Conservation (phyloP, 495 filamentous ascomycete genomes). For the Penicillium maclennaniae region DNA sequence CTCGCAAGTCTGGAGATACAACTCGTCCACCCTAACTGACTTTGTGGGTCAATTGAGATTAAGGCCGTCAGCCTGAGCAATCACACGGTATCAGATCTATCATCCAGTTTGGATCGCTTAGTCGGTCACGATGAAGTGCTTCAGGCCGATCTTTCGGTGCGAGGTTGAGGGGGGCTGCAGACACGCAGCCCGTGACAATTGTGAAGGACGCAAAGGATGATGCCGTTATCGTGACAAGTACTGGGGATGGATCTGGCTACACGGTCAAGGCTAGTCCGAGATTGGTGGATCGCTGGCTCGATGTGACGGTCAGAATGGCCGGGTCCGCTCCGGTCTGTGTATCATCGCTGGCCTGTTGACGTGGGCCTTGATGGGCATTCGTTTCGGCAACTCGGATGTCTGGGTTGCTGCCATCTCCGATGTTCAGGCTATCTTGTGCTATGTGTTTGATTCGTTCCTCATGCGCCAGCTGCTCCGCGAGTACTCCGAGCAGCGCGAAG, state of each 20-base stretch:
- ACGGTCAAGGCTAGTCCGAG: conserved; percentile 13
- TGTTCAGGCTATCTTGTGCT: conserved; percentile 34
- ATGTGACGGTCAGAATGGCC: conserved; percentile 21
- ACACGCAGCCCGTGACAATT: conserved; percentile 15
- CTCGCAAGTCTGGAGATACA: background rate
- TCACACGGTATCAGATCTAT: too few relatives aligned
- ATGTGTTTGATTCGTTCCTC: conserved; percentile 37
- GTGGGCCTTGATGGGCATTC: conserved; percentile 30
- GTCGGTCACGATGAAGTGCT: conserved; percentile 5
- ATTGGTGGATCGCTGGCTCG: conserved; percentile 32
- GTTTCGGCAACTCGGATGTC: conserved; percentile 24
- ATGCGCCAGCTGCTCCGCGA: conserved; percentile 36
- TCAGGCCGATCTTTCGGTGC: conserved; percentile 11
- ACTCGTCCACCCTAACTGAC: background rate
- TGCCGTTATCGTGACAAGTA: background rate
- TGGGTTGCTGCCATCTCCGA: conserved; percentile 39
- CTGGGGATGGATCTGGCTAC: conserved; percentile 16
- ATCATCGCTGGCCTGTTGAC: conserved; percentile 23
- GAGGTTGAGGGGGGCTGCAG: conserved; percentile 19
- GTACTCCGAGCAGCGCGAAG: conserved; percentile 22
- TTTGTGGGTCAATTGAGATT: too few relatives aligned
- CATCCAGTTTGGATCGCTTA: background rate
- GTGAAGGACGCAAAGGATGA: background rate
- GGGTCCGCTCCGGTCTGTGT: conserved; percentile 24
- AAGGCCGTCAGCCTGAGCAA: background rate